Evolutionary conservation across 2,329 filamentous ascomycete genomes (phyloP), one percentile per base, ranked within the genome.

Genomic region (Diaporthe citri): DNA sequence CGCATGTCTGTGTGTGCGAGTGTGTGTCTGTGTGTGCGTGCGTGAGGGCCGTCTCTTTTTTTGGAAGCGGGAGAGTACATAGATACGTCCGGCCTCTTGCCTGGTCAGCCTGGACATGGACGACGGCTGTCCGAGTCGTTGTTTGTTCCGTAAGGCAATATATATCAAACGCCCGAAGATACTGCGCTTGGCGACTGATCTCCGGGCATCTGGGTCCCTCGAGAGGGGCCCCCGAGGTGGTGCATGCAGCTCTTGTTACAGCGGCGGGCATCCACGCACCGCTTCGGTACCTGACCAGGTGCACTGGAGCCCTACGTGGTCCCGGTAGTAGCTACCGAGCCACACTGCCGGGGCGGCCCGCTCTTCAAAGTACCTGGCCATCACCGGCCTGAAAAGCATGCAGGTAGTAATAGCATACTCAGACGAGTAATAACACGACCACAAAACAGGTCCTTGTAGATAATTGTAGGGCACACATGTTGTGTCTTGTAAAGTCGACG

Each of bases 341-440:
- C 75, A 71, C 55, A 57, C 57, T 70, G 72, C 69, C 75, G 75
- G 75, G 55, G 75, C 75, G 75, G 75, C 59, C 75, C 75, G 75
- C 71, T 55, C 64, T 69, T 46, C 34, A 22, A 69, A 69, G 64
- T 69, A 55, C 64, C 64, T 69, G 64, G 34, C 64, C 64, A 55
- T 69, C 64, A 41, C 34, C 48, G 48, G 31, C 46, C 48, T 55
- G 48, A 55, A 20, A 41, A 55, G 46, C 46, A 69, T 55, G 22
- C 34, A 55, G 48, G 46, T 55, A 55, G n/a, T 55, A 41, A 55
- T 55, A 69, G 64, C 48, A 34, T 25, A 28, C 64, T 28, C 39
- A n/a, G 15, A 3, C 46, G 48, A 22, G 64, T 55, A 41, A 52
- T 67, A 52, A 41, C 41, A 67, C 46, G 4, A 28, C 46, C 13